These are phyloP conservation scores for Crataegus laevigata DNA, from an alignment of 306 rosid genomes.

Conservation along the genomic window DNA sequence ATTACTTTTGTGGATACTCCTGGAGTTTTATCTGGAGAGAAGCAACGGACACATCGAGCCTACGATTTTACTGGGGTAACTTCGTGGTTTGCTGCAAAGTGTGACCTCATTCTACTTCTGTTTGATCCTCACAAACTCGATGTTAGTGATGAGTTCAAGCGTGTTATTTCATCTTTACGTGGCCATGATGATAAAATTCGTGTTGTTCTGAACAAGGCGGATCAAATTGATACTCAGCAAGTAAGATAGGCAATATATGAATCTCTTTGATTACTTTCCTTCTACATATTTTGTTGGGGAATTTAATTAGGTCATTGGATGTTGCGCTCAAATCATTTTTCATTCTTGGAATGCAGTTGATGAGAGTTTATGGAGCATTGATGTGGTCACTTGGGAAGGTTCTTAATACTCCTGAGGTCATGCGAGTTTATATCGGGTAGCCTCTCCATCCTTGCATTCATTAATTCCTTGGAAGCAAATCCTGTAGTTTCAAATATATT, in stretches of 20 bases:
- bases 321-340: background rate
- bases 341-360: constrained; percentile 42
- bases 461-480: background rate
- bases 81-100: constrained; percentile 98
- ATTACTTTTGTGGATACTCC: constrained; percentile 93
- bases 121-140: constrained; percentile 99
- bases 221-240: constrained; percentile 94
- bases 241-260: constrained; percentile 26
- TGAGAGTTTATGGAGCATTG: constrained; percentile 95
- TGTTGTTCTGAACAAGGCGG: constrained; percentile 88
- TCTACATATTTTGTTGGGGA: background rate
- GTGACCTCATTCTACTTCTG: constrained; percentile 78
- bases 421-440: constrained; percentile 92
- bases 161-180: constrained; percentile 74
- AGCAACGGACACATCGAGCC: constrained; percentile 84
- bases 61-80: constrained; percentile 90
- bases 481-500: background rate
- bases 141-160: constrained; percentile 89
- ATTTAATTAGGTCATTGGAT: background rate
- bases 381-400: constrained; percentile 99
- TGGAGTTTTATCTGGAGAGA: constrained; percentile 96
- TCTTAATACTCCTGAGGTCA: constrained; percentile 83
- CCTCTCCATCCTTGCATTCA: constrained; percentile 14
- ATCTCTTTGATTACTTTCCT: background rate
- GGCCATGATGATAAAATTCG: constrained; percentile 95